Evolutionary conservation across 1,139 yeast genomes (phyloP), one percentile per base, ranked within the genome.

Genomic region (Nakaseomyces bracarensis): DNA sequence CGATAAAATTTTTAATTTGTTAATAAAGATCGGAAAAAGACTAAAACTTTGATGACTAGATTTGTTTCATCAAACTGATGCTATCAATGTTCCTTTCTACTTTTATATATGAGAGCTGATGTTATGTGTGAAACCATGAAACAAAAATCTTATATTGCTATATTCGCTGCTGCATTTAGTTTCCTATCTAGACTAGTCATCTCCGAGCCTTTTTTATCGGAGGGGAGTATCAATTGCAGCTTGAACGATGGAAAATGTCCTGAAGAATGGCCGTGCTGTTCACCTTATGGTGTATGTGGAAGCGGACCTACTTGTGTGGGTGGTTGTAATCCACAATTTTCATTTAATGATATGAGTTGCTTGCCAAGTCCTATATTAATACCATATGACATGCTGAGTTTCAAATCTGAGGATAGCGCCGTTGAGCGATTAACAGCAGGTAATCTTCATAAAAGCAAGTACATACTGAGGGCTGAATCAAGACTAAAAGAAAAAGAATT

Each of bases 231-330:
- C 43, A 46, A 59, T 7, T 83, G 94, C 64, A 70, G 70, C 41
- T 59, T 65, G 8, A 63, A 71, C 13, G 47, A 53, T n/a, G 36
- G 36, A 16, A 57, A 64, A 10, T 86, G 95, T 64, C 95, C 95
- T 0, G 73, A 75, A 51, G 71, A 69, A 34, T 53, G 64, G 42
- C 95, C 95, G 37, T 86, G 95, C 60, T 86, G 96, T 60, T 79
- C 87, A 16, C 85, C 79, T 51, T 82, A 77, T 54, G 94, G 95
- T 28, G 69, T 66, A n/a, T 86, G 96, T 70, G 95, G 95, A 43
- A 71, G 80, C 13, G 96, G 96, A 1, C 68, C 79, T 3, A 69
- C 72, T 60, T 86, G 96, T 68, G 69, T 86, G 40, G 89, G 86
- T 39, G 91, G 94, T 13, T 84, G 95, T 64, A 85, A 83, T 61